Evolutionary conservation across 169 alveolate species (phyloP), one percentile per base, ranked within the genome.

Genomic region (Plasmodium chabaudi): DNA sequence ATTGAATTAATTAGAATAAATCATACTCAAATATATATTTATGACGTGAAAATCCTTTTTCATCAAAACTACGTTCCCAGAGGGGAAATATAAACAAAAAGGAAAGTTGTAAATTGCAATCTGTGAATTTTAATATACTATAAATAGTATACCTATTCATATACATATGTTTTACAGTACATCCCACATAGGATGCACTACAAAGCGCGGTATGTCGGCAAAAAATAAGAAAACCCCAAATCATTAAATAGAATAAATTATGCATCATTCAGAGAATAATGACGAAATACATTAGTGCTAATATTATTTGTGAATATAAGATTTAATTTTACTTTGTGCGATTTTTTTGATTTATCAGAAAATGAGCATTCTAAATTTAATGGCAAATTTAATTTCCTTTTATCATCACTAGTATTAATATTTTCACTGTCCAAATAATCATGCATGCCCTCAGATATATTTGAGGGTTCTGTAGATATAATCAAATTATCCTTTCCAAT

Each of bases 271-370:
- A 77, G 65, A 19, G 75, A 42, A 27, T 64, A 77, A 63, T 77
- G 74, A 44, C 68, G 77, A 64, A 77, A 77, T 42, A 10, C 42
- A 7, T 57, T 67, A 7, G 68, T 27, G 60, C 59, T 63, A 51
- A 77, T 77, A 46, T 77, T 39, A 77, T 77, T 77, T 21, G 88
- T 63, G 57, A 77, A 77, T 46, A 77, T 53, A 9, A 77, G 88
- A 53, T 77, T 77, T 19, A 77, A 57, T 42, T 63, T 46, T 34
- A 77, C 13, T 61, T 64, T 61, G 57, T 77, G 88, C 17, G 17
- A 51, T 44, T 77, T 77, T 69, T 77, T 77, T 23, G 75, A 77
- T 27, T 77, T 77, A 53, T 77, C 88, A 9, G 77, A 64, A 77
- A 77, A 77, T n/a, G 88, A 77, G 19, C 88, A 77, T 42, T 77